Percentiles rank a stretch among this genome's conserved stretches.
These are phyloP conservation scores for Alternaria brassicicola DNA, from an alignment of 2,329 filamentous ascomycete species.

Conservation along the genomic window DNA sequence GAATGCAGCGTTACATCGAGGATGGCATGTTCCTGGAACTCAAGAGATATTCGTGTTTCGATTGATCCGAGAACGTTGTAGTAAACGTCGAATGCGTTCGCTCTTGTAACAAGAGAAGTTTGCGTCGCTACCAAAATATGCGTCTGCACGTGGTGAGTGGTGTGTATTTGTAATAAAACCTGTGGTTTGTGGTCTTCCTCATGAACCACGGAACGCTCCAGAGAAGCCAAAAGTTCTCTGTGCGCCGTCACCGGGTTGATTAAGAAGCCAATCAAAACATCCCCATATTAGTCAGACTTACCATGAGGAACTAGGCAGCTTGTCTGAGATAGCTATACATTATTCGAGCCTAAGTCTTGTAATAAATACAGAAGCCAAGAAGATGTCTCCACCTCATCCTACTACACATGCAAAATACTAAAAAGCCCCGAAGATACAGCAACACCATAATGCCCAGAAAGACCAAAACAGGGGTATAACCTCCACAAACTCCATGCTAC, in stretches of 20 bases:
- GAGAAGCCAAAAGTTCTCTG: not conserved
- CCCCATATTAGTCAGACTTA: not conserved
- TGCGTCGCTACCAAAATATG: not conserved
- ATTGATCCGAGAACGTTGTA: not conserved
- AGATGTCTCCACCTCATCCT: not conserved
- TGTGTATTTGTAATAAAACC: not conserved
- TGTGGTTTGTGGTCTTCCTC: not conserved
- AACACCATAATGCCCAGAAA: not conserved
- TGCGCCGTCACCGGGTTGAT: not conserved
- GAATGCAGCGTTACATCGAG: too few relatives aligned
- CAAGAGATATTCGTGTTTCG: not conserved
- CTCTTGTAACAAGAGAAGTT: not conserved
- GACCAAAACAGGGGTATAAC: conserved; percentile 1
- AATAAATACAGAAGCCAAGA: not conserved
- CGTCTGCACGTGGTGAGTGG: too few relatives aligned
- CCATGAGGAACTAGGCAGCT: not conserved
- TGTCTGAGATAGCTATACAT: not conserved
- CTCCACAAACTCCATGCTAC: conserved; percentile 3
- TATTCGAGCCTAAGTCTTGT: not conserved
- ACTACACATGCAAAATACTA: not conserved
- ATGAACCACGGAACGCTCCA: not conserved
- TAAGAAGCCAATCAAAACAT: not conserved
- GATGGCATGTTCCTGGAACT: not conserved
- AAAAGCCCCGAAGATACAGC: not conserved
- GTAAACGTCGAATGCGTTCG: not conserved